phyloP scores from a whole-genome alignment of 495 filamentous ascomycete genomes.

The Achaetomiella virescens region DNA sequence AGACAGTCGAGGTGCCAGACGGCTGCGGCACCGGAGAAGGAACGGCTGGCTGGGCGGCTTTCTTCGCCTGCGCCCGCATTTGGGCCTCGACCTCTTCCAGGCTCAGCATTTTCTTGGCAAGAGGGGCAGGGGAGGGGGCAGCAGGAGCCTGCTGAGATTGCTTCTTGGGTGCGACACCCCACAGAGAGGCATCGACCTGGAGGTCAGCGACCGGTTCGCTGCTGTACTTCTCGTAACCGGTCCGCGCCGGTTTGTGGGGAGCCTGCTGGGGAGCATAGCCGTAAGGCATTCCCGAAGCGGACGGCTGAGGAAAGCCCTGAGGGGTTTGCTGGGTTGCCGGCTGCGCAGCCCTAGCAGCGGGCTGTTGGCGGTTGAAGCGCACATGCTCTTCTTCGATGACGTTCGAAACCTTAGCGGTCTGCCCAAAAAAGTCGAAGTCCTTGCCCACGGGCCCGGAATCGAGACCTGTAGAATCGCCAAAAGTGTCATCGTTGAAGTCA shows the following conservation, averaged over 20 bases:
- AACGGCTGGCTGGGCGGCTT: conserved; percentile 31
- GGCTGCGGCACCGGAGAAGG: conserved; percentile 25
- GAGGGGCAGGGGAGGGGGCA: conserved; percentile 22
- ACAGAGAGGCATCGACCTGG: conserved; percentile 87
- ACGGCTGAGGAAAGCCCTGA: conserved; percentile 22
- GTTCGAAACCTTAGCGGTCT: conserved; percentile 76
- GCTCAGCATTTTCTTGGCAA: conserved; percentile 81
- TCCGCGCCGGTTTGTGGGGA: conserved; percentile 53
- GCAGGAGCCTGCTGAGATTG: conserved; percentile 31
- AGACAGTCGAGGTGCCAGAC: neutral
- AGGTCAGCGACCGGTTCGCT: conserved; percentile 71
- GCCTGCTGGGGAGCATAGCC: conserved; percentile 40
- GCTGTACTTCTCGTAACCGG: conserved; percentile 85
- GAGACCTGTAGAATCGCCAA: conserved; percentile 51
- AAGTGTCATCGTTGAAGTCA: conserved; percentile 97
- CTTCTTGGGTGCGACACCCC: conserved; percentile 69
- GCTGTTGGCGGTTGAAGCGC: conserved; percentile 64
- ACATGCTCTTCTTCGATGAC: conserved; percentile 85
- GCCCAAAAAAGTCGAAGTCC: conserved; percentile 96
- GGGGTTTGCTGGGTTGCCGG: conserved; percentile 22
- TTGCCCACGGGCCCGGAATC: conserved; percentile 54
- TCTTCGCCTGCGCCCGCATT: conserved; percentile 66
- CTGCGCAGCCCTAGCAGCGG: conserved; percentile 35
- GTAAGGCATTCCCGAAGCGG: conserved; percentile 32
- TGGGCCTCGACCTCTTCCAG: conserved; percentile 95